Percentiles rank a stretch among this genome's conserved stretches.
phyloP scores from a whole-genome alignment of 2,329 filamentous ascomycete species.

The Orbilia ellipsospora region DNA sequence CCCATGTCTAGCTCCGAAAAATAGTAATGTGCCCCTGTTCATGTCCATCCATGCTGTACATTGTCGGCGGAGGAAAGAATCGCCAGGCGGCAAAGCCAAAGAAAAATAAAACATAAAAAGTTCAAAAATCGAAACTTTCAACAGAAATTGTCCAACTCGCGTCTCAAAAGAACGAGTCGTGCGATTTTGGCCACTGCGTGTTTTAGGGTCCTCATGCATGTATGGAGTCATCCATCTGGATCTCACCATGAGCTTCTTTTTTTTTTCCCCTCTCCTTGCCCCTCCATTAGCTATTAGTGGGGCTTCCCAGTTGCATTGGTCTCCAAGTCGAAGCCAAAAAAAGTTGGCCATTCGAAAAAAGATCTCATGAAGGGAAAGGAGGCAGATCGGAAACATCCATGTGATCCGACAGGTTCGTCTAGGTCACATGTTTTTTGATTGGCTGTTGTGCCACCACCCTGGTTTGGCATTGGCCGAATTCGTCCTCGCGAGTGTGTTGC shows the following conservation, averaged over 20 bases:
- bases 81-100: background rate
- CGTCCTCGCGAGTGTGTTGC: conserved; percentile 2
- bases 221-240: conserved; percentile 50
- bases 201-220: conserved; percentile 20
- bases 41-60: background rate
- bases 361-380: too few relatives aligned
- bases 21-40: background rate
- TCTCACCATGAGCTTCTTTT: background rate
- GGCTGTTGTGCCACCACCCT: conserved; percentile 18
- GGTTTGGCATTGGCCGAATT: conserved; percentile 5
- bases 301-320: conserved; percentile 2
- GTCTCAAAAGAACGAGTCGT: background rate
- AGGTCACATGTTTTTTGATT: conserved; percentile 17
- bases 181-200: conserved; percentile 14
- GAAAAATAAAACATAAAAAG: background rate
- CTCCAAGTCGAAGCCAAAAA: background rate
- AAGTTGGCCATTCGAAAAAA: too few relatives aligned
- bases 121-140: too few relatives aligned
- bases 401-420: conserved; percentile 7
- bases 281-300: too few relatives aligned
- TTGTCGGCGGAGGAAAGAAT: too few relatives aligned
- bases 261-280: too few relatives aligned
- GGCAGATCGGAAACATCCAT: conserved; percentile 1
- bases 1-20: conserved; percentile 20
- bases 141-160: too few relatives aligned